Evolutionary conservation across 2,329 filamentous ascomycete species (phyloP).

Genomic region (Dactylellina haptotyla): DNA sequence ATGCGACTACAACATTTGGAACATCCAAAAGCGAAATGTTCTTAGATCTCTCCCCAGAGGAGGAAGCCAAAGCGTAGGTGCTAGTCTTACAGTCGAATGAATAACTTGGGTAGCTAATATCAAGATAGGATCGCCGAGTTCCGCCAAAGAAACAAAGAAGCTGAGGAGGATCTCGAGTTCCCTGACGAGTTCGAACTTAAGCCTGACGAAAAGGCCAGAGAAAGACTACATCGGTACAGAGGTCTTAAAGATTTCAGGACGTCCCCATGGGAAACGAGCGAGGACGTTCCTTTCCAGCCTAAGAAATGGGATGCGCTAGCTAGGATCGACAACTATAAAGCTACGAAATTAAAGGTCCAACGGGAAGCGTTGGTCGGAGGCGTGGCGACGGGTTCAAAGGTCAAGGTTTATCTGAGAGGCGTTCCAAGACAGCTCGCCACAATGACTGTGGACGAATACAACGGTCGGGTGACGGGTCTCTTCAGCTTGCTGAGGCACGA

Average conservation of each 20-base stretch:
- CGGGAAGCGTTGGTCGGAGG: slow-evolving; percentile 90
- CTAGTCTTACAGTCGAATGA: not conserved
- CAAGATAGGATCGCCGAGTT: slow-evolving; percentile 73
- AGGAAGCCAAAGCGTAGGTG: slow-evolving; percentile 68
- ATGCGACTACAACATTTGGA: slow-evolving; percentile 75
- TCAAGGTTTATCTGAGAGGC: slow-evolving; percentile 77
- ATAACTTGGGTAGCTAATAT: not conserved
- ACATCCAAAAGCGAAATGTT: slow-evolving; percentile 88
- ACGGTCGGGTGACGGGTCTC: slow-evolving; percentile 69
- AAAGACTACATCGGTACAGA: slow-evolving; percentile 85
- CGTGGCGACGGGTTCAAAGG: slow-evolving; percentile 82
- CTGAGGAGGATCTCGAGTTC: slow-evolving; percentile 90
- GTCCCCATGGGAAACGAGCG: slow-evolving; percentile 86
- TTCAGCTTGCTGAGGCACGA: slow-evolving; percentile 93
- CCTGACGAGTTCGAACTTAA: slow-evolving; percentile 96
- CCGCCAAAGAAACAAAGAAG: slow-evolving; percentile 81
- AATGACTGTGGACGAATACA: slow-evolving; percentile 62
- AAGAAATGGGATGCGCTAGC: slow-evolving; percentile 88
- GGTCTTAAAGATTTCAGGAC: slow-evolving; percentile 90
- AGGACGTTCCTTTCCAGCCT: slow-evolving; percentile 86
- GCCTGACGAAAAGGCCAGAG: slow-evolving; percentile 83
- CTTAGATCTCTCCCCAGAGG: slow-evolving; percentile 78
- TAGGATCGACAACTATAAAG: slow-evolving; percentile 88
- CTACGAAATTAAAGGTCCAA: slow-evolving; percentile 77
- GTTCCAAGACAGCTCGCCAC: slow-evolving; percentile 67